These are phyloP conservation scores for Adansonia gregorii DNA, from an alignment of 441 rosid species.

Conservation along the genomic window DNA sequence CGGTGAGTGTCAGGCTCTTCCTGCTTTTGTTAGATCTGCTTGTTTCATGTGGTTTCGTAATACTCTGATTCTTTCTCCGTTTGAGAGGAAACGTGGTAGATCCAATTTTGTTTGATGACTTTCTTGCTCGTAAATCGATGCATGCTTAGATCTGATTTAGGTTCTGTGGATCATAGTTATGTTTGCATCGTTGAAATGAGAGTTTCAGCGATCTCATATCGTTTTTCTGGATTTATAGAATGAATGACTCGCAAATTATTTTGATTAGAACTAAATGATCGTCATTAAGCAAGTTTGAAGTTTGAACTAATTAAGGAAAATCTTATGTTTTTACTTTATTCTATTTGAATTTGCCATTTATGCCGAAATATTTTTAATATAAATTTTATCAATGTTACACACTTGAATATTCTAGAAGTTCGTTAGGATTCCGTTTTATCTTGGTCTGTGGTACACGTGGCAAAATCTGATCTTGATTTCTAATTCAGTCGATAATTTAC, in stretches of 20 bases:
- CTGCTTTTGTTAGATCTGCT: constrained; percentile 15
- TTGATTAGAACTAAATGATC: constrained; percentile 12
- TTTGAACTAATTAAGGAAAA: constrained; percentile 3
- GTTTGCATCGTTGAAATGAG: constrained; percentile 25
- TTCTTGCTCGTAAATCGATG: not conserved
- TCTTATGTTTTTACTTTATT: not conserved
- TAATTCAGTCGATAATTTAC: not conserved
- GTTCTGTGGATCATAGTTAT: not conserved
- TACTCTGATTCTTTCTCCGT: constrained; percentile 24
- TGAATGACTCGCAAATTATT: not conserved
- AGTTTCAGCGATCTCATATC: not conserved
- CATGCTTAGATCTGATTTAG: constrained; percentile 18
- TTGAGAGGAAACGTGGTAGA: constrained; percentile 19
- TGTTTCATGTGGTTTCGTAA: not conserved
- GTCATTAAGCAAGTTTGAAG: not conserved
- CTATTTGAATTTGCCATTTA: not conserved
- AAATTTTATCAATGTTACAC: not conserved
- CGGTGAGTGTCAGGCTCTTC: constrained; percentile 42
- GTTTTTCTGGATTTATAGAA: not conserved
- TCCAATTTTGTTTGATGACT: constrained; percentile 8
- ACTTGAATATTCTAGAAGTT: constrained; percentile 17
- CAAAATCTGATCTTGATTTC: not conserved
- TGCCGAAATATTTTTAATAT: not conserved
- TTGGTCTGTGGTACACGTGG: constrained; percentile 6
- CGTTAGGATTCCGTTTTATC: not conserved